Conservation (phyloP, 1,284 basidiomycete species). For the Pseudozyma flocculosa region DNA sequence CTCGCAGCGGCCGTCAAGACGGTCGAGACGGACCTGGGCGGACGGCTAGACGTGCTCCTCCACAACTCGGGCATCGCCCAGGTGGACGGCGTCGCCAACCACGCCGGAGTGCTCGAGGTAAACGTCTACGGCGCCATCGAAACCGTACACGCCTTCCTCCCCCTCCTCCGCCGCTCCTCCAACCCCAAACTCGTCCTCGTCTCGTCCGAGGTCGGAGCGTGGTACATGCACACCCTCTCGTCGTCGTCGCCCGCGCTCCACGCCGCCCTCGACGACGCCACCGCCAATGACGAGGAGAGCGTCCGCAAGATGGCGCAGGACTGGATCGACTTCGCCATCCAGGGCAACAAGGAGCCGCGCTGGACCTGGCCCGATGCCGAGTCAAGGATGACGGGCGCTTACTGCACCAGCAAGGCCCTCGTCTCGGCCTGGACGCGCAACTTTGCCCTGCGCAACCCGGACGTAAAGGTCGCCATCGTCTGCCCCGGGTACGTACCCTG, state of each 20-base stretch:
- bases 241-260: not conserved
- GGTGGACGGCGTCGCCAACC: not conserved
- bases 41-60: slow-evolving; percentile 8
- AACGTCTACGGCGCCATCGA: slow-evolving; percentile 6
- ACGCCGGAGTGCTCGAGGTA: slow-evolving; percentile 2
- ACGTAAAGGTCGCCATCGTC: slow-evolving; percentile 3
- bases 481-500: slow-evolving; percentile 15
- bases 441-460: not conserved
- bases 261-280: slow-evolving; percentile 2
- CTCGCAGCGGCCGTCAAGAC: slow-evolving; percentile 5
- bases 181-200: slow-evolving; percentile 6
- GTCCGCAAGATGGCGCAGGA: slow-evolving; percentile 7
- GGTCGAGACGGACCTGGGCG: slow-evolving; percentile 1
- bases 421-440: slow-evolving; percentile 6
- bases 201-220: slow-evolving; percentile 12
- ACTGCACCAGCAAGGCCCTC: slow-evolving; percentile 7
- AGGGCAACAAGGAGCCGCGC: not conserved
- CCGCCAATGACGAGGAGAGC: not conserved
- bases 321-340: slow-evolving; percentile 1
- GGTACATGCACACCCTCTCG: not conserved
- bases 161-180: slow-evolving; percentile 1
- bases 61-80: slow-evolving; percentile 9
- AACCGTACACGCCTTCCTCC: slow-evolving; percentile 2
- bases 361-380: slow-evolving; percentile 1
- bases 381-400: slow-evolving; percentile 3